These are phyloP conservation scores for Zymoseptoria pseudotritici DNA, from an alignment of 2,329 filamentous ascomycete genomes.

Conservation along the genomic window DNA sequence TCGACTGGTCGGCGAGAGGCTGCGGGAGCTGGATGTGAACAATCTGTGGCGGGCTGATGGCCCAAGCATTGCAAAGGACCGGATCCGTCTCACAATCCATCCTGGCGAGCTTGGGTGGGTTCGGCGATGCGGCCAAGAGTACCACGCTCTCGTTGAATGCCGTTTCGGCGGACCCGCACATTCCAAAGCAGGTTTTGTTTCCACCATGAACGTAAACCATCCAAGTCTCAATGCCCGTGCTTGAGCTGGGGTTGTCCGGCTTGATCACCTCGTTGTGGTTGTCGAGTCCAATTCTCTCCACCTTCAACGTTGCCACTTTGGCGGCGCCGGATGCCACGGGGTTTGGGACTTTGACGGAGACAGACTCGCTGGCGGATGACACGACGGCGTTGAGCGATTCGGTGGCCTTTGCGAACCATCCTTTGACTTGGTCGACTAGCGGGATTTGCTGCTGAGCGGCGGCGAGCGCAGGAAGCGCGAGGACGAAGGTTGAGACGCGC, in stretches of 20 bases:
- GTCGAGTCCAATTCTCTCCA: slow-evolving; percentile 54
- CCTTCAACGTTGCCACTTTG: slow-evolving; percentile 45
- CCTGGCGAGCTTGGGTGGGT: slow-evolving; percentile 59
- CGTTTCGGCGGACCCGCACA: slow-evolving; percentile 56
- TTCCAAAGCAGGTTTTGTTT: slow-evolving; percentile 71
- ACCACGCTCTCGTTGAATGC: slow-evolving; percentile 46
- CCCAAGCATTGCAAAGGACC: slow-evolving; percentile 69
- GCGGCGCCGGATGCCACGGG: slow-evolving; percentile 43
- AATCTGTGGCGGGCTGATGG: slow-evolving; percentile 55
- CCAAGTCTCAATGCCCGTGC: slow-evolving; percentile 62
- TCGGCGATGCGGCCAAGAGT: slow-evolving; percentile 54
- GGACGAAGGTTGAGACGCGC: slow-evolving; percentile 47
- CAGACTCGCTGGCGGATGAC: slow-evolving; percentile 43
- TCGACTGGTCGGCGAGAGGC: slow-evolving; percentile 55
- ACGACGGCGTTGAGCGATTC: slow-evolving; percentile 49
- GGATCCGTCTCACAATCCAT: slow-evolving; percentile 69
- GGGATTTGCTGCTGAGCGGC: slow-evolving; percentile 52
- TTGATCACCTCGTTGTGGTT: slow-evolving; percentile 65
- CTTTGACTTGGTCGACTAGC: slow-evolving; percentile 54
- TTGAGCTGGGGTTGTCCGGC: slow-evolving; percentile 52
- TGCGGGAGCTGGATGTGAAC: slow-evolving; percentile 58
- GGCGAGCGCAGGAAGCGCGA: slow-evolving; percentile 45
- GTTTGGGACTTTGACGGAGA: slow-evolving; percentile 37
- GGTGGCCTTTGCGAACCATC: slow-evolving; percentile 49
- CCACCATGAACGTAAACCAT: slow-evolving; percentile 66